Percentiles rank a stretch among this genome's conserved stretches.
These are phyloP conservation scores for Exophiala xenobiotica DNA, from an alignment of 2,329 filamentous ascomycete species.

Conservation along the genomic window DNA sequence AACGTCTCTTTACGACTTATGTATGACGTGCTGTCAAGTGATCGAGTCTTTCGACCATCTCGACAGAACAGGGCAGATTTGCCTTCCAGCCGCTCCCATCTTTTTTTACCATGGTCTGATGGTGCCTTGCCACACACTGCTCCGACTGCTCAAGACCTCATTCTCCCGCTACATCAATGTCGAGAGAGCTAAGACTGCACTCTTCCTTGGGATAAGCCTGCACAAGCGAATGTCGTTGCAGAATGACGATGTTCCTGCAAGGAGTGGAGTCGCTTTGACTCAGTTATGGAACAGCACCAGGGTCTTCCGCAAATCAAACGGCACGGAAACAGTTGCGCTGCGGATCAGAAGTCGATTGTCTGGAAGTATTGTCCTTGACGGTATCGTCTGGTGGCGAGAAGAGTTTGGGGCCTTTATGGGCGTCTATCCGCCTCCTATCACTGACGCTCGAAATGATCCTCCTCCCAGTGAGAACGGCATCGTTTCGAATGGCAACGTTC, in stretches of 20 bases:
- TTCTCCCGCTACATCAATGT: constrained; percentile 35
- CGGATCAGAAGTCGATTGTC: constrained; percentile 42
- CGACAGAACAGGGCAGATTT: constrained; percentile 16
- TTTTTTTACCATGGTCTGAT: constrained; percentile 36
- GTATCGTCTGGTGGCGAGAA: constrained; percentile 46
- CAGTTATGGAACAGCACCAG: constrained; percentile 44
- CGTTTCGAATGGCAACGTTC: background rate
- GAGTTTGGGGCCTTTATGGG: constrained; percentile 35
- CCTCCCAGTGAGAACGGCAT: constrained; percentile 1
- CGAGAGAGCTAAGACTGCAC: constrained; percentile 35
- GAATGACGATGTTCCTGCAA: constrained; percentile 38
- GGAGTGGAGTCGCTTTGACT: constrained; percentile 37
- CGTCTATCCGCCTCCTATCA: constrained; percentile 21
- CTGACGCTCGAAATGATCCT: constrained; percentile 11
- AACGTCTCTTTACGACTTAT: constrained; percentile 22
- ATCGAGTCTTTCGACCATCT: constrained; percentile 23
- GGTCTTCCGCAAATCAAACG: constrained; percentile 42
- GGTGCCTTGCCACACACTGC: constrained; percentile 35
- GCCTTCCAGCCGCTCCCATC: constrained; percentile 15
- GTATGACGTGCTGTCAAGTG: constrained; percentile 18
- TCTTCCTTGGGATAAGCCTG: constrained; percentile 41
- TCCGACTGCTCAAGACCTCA: constrained; percentile 42
- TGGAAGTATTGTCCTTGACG: constrained; percentile 40
- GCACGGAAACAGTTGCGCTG: constrained; percentile 36
- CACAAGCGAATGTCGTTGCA: constrained; percentile 40